These are phyloP conservation scores for Coemansia sp. DNA, from an alignment of 192 early-diverging fungal species.

Conservation along the genomic window DNA sequence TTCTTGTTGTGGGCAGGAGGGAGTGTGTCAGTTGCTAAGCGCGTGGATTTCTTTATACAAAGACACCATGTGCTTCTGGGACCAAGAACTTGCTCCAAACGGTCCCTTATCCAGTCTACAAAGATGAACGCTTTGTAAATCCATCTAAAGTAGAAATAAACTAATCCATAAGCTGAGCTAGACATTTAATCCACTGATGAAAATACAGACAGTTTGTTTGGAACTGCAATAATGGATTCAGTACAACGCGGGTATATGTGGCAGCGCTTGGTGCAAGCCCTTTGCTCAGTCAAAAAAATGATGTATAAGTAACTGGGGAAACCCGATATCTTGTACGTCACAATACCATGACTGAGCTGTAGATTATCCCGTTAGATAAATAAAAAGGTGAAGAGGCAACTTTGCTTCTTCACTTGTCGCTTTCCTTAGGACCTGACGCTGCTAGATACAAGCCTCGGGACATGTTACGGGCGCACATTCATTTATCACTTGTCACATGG, in stretches of 20 bases:
- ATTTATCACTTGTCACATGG: background rate
- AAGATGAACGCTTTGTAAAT: background rate
- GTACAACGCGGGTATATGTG: background rate
- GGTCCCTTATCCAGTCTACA: background rate
- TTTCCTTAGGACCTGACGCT: slow-evolving; percentile 32
- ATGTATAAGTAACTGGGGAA: background rate
- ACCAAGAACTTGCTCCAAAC: background rate
- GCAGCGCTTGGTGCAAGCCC: background rate
- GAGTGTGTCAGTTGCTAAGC: background rate
- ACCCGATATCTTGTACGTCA: background rate
- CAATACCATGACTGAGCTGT: background rate
- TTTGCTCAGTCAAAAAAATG: background rate
- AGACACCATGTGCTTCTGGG: background rate
- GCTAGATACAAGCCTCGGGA: slow-evolving; percentile 21
- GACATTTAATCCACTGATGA: background rate
- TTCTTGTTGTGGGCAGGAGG: background rate
- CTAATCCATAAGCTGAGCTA: background rate
- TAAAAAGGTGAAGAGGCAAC: background rate
- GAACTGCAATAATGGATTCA: background rate
- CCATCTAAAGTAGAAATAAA: background rate
- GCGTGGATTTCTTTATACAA: slow-evolving; percentile 2
- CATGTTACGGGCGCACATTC: slow-evolving; percentile 44
- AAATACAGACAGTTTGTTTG: background rate
- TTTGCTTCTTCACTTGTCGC: background rate
- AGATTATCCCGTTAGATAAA: slow-evolving; percentile 3